Conservation (phyloP, 495 filamentous ascomycete species). For the Pseudomonodictys pantanalensis region DNA sequence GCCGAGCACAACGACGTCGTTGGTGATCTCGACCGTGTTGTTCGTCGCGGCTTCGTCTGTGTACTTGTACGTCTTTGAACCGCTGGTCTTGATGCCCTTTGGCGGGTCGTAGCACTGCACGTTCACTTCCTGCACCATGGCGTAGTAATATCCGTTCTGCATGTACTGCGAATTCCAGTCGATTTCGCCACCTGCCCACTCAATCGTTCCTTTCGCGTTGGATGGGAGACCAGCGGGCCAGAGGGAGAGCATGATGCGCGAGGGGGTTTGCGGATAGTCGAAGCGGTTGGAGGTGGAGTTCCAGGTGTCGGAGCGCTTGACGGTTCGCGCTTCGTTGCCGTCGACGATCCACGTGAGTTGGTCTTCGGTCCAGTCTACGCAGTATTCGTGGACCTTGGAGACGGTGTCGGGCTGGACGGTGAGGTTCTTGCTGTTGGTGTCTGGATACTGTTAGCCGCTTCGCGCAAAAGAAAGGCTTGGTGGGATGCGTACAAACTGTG, state of each 20-base stretch:
- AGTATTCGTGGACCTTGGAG: constrained; percentile 80
- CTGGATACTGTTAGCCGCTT: constrained; percentile 49
- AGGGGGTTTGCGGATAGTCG: constrained; percentile 86
- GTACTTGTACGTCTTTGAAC: constrained; percentile 72
- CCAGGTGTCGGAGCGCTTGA: constrained; percentile 74
- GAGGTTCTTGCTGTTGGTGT: constrained; percentile 69
- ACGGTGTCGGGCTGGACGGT: constrained; percentile 67
- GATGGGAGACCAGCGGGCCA: constrained; percentile 85
- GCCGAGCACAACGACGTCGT: constrained; percentile 73
- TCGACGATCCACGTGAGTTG: constrained; percentile 81
- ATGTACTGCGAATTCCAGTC: constrained; percentile 84
- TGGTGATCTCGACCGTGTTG: constrained; percentile 68
- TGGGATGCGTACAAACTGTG: constrained; percentile 71
- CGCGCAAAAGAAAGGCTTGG: constrained; percentile 20
- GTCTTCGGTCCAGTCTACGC: constrained; percentile 89
- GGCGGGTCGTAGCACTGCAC: constrained; percentile 83
- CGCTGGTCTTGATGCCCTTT: constrained; percentile 56
- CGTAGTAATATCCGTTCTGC: constrained; percentile 86
- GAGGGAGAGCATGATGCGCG: constrained; percentile 91
- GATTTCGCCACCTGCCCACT: constrained; percentile 87
- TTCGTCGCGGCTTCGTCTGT: constrained; percentile 63
- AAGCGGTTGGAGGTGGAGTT: constrained; percentile 79
- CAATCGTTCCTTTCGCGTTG: constrained; percentile 80
- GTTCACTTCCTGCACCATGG: constrained; percentile 69
- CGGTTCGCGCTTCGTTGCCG: constrained; percentile 67